Conservation (phyloP, 805 yeast species). For the Kluyveromyces siamensis region DNA sequence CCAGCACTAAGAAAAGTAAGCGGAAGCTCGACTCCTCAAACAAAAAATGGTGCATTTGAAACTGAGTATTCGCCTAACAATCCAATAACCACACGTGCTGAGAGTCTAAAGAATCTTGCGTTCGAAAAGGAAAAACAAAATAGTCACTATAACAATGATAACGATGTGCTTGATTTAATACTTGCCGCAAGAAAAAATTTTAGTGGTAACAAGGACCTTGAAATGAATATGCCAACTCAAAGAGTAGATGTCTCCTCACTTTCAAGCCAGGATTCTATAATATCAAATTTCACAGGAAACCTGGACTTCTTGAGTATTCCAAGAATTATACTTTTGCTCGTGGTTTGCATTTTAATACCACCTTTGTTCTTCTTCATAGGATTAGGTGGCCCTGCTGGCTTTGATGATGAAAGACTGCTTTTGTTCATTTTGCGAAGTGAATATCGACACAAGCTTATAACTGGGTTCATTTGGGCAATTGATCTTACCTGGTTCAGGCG, state of each 20-base stretch:
- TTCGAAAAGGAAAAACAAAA: not conserved
- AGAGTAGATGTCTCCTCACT: constrained; percentile 16
- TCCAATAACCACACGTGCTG: not conserved
- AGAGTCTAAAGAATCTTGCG: not conserved
- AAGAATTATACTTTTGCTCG: constrained; percentile 12
- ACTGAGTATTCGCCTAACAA: not conserved
- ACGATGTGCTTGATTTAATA: not conserved
- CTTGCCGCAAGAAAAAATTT: not conserved
- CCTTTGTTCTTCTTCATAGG: constrained; percentile 25
- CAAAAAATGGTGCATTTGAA: constrained; percentile 11
- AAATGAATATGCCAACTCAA: constrained; percentile 12
- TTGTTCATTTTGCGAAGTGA: constrained; percentile 18
- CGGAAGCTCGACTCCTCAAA: constrained; percentile 3
- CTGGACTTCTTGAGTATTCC: constrained; percentile 17
- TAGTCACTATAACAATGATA: not conserved
- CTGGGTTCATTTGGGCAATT: constrained; percentile 26
- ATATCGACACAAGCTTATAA: constrained; percentile 17
- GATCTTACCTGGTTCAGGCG: constrained; percentile 21
- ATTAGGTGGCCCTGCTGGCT: constrained; percentile 12
- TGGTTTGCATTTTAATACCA: constrained; percentile 17
- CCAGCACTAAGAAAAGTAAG: constrained; percentile 8
- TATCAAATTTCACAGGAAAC: constrained; percentile 7
- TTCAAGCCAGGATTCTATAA: constrained; percentile 16
- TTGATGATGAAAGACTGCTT: constrained; percentile 19
- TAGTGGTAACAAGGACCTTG: not conserved